Evolutionary conservation across 192 early-diverging fungal species (phyloP), one percentile per base, ranked within the genome.

Genomic region (Umbelopsis sp.): DNA sequence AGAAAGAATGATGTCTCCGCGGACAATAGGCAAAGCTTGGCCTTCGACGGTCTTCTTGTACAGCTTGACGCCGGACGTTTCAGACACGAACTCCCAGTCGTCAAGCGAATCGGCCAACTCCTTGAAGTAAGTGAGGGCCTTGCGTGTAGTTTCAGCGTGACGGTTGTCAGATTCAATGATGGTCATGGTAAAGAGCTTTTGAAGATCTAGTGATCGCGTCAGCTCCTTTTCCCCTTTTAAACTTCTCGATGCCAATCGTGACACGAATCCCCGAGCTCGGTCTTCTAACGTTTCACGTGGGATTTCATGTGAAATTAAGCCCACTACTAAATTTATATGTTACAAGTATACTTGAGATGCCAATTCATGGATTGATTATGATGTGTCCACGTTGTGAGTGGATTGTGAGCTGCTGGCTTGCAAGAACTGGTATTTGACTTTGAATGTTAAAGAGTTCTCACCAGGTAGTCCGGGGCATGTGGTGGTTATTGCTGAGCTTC

Each of bases 51-150:
- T 44, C 37, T 79, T 77, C 16, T 71, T 82, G 37, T 86, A 88
- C 15, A 81, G 46, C 68, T 85, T 86, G 64, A 86, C 79, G 22
- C 74, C 76, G 1, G 79, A 71, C 44, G 73, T 76, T 27, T 81
- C 83, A n/a, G 77, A 74, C 5, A 78, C 69, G 20, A 84, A 69
- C 2, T 75, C 69, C 86, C 86, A 88, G n/a, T 81, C 82, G 22
- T 79, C 76, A 33, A 80, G 67, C 53, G 64, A 70, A n/a, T 68
- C 69, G 6, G 80, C 70, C 20, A 84, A 53, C 18, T 79, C 78
- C 61, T 87, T 87, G 46, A 87, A 73, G 58, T 75, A 55, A 2
- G 67, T n/a, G 23, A 80, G 37, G 22, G 49, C 70, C 35, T 71
- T 68, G 22, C 71, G 70, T 27, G 64, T 65, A 16, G 37, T 73